Conservation (phyloP, 768 basidiomycete species). For the Lentinus brumalis region DNA sequence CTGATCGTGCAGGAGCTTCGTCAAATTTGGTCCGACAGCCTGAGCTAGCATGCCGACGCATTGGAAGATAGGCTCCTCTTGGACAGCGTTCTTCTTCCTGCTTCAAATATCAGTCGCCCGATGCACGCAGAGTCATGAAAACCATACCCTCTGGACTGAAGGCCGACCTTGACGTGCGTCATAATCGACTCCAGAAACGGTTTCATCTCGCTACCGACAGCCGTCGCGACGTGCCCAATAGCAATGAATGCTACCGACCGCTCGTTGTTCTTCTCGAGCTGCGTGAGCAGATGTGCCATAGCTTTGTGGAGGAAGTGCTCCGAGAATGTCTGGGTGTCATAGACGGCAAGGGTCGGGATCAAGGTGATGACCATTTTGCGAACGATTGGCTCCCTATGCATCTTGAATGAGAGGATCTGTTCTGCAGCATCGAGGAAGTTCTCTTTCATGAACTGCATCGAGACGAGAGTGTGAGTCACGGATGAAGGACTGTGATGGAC, state of each 20-base stretch:
- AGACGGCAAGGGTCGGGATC: slow-evolving; percentile 92
- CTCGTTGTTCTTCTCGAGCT: slow-evolving; percentile 87
- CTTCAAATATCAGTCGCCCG: background rate
- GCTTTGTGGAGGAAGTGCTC: slow-evolving; percentile 90
- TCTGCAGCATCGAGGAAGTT: slow-evolving; percentile 87
- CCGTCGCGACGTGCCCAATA: slow-evolving; percentile 91
- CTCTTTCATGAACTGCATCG: slow-evolving; percentile 79
- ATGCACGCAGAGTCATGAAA: background rate
- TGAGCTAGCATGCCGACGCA: slow-evolving; percentile 95
- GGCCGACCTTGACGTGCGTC: slow-evolving; percentile 83
- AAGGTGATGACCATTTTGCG: slow-evolving; percentile 94
- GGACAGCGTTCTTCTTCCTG: slow-evolving; percentile 86
- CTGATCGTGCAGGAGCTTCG: slow-evolving; percentile 93
- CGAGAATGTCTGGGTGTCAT: slow-evolving; percentile 91
- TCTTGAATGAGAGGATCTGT: slow-evolving; percentile 84
- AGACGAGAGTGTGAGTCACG: background rate
- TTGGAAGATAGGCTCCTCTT: slow-evolving; percentile 95
- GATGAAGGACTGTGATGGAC: no score
- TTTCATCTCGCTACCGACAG: slow-evolving; percentile 94
- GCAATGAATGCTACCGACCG: slow-evolving; percentile 93
- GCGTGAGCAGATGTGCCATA: slow-evolving; percentile 88
- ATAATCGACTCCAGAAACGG: slow-evolving; percentile 93
- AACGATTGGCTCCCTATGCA: slow-evolving; percentile 84
- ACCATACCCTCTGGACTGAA: slow-evolving; percentile 81
- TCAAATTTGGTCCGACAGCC: slow-evolving; percentile 94